A percentile compares a stretch with the other conserved stretches of the same genome.
Evolutionary conservation across 1,284 basidiomycete species (phyloP).

Genomic region (Flammula alnicola): DNA sequence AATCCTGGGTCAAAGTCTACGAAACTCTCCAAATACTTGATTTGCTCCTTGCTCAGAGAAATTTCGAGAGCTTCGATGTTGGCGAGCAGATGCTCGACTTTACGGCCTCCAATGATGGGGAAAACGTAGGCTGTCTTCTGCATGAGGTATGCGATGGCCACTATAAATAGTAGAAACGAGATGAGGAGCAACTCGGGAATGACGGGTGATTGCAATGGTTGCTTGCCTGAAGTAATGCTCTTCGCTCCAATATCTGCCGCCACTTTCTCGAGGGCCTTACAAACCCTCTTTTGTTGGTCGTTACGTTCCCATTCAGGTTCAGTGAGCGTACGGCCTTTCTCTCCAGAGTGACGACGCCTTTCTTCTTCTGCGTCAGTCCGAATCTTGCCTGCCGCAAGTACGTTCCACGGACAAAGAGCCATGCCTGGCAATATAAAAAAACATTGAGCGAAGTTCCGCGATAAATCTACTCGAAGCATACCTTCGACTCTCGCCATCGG

Average conservation of each 20-base stretch:
- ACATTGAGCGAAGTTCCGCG: not conserved
- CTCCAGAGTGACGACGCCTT: conserved; percentile 9
- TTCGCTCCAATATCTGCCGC: conserved; percentile 45
- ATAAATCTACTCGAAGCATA: not conserved
- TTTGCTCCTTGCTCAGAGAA: conserved; percentile 45
- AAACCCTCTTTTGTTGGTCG: conserved; percentile 44
- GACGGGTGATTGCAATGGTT: not conserved
- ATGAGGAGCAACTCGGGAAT: not conserved
- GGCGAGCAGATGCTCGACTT: conserved; percentile 50
- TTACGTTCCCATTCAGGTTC: conserved; percentile 42
- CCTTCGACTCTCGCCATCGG: conserved; percentile 53
- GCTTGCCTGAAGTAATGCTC: conserved; percentile 39
- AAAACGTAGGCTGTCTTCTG: conserved; percentile 55
- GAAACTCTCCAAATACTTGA: conserved; percentile 47
- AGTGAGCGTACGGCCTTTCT: conserved; percentile 13
- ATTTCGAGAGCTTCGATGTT: conserved; percentile 57
- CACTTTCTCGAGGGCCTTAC: conserved; percentile 48
- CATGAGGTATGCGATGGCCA: conserved; percentile 55
- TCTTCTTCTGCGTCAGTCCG: conserved; percentile 12
- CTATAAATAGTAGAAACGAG: conserved; percentile 18
- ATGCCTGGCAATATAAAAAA: conserved; percentile 37
- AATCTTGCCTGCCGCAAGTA: conserved; percentile 8
- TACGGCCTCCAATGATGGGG: conserved; percentile 55
- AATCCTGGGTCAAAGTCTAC: conserved; percentile 50
- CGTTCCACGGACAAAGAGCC: conserved; percentile 11